These are phyloP conservation scores for Tylopilus plumbeoviolaceoides DNA, from an alignment of 768 basidiomycete genomes.

Conservation along the genomic window DNA sequence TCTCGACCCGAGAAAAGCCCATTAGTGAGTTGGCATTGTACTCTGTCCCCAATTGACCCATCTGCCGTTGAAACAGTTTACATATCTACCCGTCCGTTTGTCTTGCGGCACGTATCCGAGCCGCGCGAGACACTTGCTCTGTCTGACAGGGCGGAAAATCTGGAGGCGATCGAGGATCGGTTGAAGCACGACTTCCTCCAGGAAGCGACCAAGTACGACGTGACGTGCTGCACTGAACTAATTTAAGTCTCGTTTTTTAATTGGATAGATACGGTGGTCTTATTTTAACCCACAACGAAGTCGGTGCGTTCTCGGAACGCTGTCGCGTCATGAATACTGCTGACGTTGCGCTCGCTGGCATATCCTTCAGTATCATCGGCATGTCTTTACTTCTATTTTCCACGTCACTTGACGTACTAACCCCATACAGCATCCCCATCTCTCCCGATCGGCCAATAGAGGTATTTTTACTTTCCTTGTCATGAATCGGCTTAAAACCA, in stretches of 20 bases:
- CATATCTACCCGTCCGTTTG: slow-evolving; percentile 89
- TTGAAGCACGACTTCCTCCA: slow-evolving; percentile 88
- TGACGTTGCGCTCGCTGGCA: slow-evolving; percentile 31
- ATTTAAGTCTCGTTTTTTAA: slow-evolving; percentile 6
- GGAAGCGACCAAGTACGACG: slow-evolving; percentile 64
- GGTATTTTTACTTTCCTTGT: slow-evolving; percentile 35
- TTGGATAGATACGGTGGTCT: slow-evolving; percentile 75
- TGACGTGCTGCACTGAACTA: background rate
- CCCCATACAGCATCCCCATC: slow-evolving; percentile 75
- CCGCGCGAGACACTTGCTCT: slow-evolving; percentile 75
- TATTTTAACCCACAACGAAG: slow-evolving; percentile 90
- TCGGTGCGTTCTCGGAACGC: slow-evolving; percentile 45
- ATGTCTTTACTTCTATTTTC: slow-evolving; percentile 17
- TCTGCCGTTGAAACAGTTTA: slow-evolving; percentile 46
- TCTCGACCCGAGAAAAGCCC: slow-evolving; percentile 95
- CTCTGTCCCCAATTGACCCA: background rate
- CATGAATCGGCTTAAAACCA: background rate
- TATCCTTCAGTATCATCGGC: slow-evolving; percentile 69
- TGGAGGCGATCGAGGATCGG: slow-evolving; percentile 88
- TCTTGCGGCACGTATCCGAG: slow-evolving; percentile 81
- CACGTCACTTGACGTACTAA: slow-evolving; percentile 6
- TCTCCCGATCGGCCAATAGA: slow-evolving; percentile 90
- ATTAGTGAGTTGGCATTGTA: slow-evolving; percentile 53
- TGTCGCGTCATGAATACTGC: background rate
- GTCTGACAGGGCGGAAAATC: slow-evolving; percentile 90